Conservation (phyloP, 2,329 filamentous ascomycete genomes). For the Penicillium sumatraense region DNA sequence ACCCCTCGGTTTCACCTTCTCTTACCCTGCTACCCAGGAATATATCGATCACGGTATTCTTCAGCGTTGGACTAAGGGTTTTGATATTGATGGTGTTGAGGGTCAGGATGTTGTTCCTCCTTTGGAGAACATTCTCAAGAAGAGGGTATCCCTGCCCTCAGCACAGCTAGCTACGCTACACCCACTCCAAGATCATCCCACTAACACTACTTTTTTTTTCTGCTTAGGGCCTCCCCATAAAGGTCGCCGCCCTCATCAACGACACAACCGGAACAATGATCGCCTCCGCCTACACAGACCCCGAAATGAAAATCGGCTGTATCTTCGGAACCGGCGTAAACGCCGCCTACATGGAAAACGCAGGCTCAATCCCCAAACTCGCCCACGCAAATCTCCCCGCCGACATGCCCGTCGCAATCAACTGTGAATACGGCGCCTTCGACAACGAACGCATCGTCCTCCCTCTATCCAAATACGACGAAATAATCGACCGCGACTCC, state of each 20-base stretch:
- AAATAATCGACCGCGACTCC: slow-evolving; percentile 86
- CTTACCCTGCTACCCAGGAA: slow-evolving; percentile 89
- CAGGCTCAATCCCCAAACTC: slow-evolving; percentile 89
- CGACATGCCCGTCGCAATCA: slow-evolving; percentile 88
- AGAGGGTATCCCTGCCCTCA: too few relatives aligned
- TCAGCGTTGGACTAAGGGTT: slow-evolving; percentile 97
- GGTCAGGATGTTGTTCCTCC: slow-evolving; percentile 88
- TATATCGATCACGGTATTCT: slow-evolving; percentile 92
- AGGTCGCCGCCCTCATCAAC: slow-evolving; percentile 91
- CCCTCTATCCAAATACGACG: slow-evolving; percentile 82
- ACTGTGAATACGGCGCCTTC: slow-evolving; percentile 97
- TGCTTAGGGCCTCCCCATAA: slow-evolving; percentile 84
- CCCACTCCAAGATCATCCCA: neutral
- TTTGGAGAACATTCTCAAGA: slow-evolving; percentile 76
- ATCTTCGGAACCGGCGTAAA: slow-evolving; percentile 99
- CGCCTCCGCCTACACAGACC: slow-evolving; percentile 94
- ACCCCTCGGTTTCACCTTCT: slow-evolving; percentile 93
- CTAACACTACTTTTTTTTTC: slow-evolving; percentile 1
- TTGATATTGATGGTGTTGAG: slow-evolving; percentile 91
- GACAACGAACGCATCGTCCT: slow-evolving; percentile 92
- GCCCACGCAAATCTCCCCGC: slow-evolving; percentile 86
- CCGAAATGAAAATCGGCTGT: slow-evolving; percentile 90
- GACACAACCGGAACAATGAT: slow-evolving; percentile 97
- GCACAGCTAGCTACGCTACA: too few relatives aligned
- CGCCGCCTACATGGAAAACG: slow-evolving; percentile 96